Percentiles rank a stretch among this genome's conserved stretches.
phyloP scores from a whole-genome alignment of 768 basidiomycete species.

The Trametes coccinea region DNA sequence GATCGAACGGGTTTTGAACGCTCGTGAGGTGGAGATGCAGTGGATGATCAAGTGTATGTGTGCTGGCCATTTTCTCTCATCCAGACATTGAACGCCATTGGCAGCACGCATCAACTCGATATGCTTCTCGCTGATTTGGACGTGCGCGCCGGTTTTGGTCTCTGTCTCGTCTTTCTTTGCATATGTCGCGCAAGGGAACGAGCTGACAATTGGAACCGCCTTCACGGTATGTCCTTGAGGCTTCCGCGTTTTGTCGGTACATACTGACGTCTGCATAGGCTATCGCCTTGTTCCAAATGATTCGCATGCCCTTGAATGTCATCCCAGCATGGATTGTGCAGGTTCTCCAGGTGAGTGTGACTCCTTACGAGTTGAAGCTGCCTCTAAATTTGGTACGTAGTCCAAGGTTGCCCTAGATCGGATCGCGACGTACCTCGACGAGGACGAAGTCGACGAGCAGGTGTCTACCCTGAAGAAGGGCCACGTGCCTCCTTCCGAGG shows the following conservation, averaged over 20 bases:
- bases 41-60: constrained; percentile 71
- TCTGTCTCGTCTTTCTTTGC: constrained; percentile 79
- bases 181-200: constrained; percentile 69
- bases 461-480: constrained; percentile 56
- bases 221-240: constrained; percentile 62
- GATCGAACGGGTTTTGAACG: constrained; percentile 64
- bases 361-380: background rate
- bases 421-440: constrained; percentile 58
- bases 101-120: constrained; percentile 71
- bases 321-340: constrained; percentile 82
- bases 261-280: constrained; percentile 40
- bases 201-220: constrained; percentile 76
- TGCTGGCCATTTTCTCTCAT: background rate
- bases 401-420: constrained; percentile 59
- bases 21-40: constrained; percentile 67
- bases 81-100: background rate
- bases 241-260: too few species aligned
- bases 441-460: constrained; percentile 62
- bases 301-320: constrained; percentile 74
- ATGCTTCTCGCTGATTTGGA: constrained; percentile 73
- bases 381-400: constrained; percentile 28
- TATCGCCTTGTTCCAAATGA: constrained; percentile 84
- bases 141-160: constrained; percentile 72
- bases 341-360: constrained; percentile 52
- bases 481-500: constrained; percentile 26